Base-by-base conservation (phyloP, 2,329 filamentous ascomycete genomes). In the Diaporthe sp. region DNA sequence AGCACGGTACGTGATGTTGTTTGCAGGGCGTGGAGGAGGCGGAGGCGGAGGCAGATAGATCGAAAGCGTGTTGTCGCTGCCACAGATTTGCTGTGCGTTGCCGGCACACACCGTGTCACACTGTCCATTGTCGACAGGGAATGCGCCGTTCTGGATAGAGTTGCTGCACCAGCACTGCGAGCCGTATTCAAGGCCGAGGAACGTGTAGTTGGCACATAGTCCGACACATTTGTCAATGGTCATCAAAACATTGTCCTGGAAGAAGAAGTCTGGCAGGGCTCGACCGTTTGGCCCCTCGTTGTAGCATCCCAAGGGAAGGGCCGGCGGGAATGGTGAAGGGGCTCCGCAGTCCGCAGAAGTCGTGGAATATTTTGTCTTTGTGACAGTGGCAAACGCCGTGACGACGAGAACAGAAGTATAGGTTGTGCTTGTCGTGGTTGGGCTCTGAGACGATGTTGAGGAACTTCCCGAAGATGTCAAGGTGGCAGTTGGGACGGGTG, bases 141-240 rank as follows among this genome's bases (percentile, higher is more conserved):
- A 76, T 28, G 77, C 76, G 31, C 63, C 72, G 17, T 60, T 44
- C 39, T 76, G 73, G 42, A 80, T 65, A 4, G 44, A 28, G 22
- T 76, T 75, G 47, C 81, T 80, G 77, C 82, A 83, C 77, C 76
- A 84, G 77, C 85, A 86, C 77, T 86, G 82, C 9, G 76, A 75
- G 5, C 78, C 79, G 71, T 83, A 85, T 76, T 86, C 83, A 34
- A 83, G 78, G 22, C 85, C 85, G 55, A 85, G 85, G 77, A 82
- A 85, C 39, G 79, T 75, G 77, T 82, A 85, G 25, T 76, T 79
- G 28, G 76, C 72, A 79, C 85, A 81, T 31, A 61, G 37, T 47
- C 76, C 75, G 0, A 82, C 83, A 76, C 85, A 86, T 73, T 78
- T 81, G 49, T 86, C 84, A 17, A 87, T 78, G 9, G 85, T 84